Conservation (phyloP, 2,329 filamentous ascomycete species). For the Neophaeococcomyces aloes region DNA sequence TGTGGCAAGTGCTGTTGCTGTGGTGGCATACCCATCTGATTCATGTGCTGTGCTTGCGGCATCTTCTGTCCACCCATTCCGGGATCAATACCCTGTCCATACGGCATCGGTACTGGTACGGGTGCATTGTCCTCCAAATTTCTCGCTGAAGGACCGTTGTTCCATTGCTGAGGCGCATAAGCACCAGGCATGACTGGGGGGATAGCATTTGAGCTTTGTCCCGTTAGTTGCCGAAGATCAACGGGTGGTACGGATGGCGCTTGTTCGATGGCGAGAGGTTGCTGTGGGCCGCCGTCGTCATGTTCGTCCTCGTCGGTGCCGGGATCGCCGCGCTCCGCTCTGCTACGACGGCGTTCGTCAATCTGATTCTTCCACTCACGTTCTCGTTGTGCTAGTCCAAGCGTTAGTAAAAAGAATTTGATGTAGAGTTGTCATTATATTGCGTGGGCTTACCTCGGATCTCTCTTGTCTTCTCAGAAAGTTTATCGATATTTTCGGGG, state of each 20-base stretch:
- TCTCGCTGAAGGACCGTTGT: background rate
- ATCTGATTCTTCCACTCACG: constrained; percentile 7
- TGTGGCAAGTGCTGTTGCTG: background rate
- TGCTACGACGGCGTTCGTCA: constrained; percentile 1
- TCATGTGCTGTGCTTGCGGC: constrained; percentile 2
- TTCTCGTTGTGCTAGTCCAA: constrained; percentile 4
- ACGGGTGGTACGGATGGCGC: constrained; percentile 1
- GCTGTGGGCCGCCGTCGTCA: constrained; percentile 1
- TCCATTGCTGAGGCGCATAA: constrained; percentile 2
- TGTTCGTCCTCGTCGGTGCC: constrained; percentile 5
- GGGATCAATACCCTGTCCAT: too few relatives aligned
- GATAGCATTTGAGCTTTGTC: background rate
- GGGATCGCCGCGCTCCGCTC: background rate
- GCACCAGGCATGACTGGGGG: background rate
- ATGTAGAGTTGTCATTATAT: background rate
- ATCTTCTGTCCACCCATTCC: too few relatives aligned
- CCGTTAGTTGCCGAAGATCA: constrained; percentile 3
- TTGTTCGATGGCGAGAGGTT: constrained; percentile 1
- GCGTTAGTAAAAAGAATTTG: background rate
- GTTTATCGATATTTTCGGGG: constrained; percentile 80
- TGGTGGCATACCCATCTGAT: background rate
- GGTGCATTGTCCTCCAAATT: too few relatives aligned
- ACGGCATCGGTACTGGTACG: too few relatives aligned
- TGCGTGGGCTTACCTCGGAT: constrained; percentile 55
- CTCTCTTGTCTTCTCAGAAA: constrained; percentile 69